Base-by-base conservation (phyloP, 1,284 basidiomycete species). In the Mixia osmundae region DNA sequence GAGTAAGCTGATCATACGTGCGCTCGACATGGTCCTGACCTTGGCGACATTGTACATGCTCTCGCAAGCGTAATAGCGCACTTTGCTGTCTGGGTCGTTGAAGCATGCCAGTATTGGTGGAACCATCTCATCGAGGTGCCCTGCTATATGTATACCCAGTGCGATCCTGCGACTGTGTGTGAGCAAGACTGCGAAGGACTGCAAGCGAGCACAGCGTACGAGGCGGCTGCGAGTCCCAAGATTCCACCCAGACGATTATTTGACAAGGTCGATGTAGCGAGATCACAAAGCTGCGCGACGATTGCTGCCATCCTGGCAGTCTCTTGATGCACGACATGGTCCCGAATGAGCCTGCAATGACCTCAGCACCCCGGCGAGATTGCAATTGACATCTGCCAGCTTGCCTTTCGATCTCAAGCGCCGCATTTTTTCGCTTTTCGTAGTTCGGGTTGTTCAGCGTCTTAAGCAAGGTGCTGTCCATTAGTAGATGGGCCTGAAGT, bases 31-130 rank as follows among this genome's bases (percentile, higher is more conserved):
- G n/a, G 10, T 25, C 35, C 42, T 18, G 4, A 50, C 44, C 33
- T 45, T 45, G 11, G 56, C 54, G 49, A 99, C 91, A 60, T 99
- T 99, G 63, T 99, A 97, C 50, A 97, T 64, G 54, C 82, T 87
- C 56, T 97, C 89, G 41, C 85, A 89, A 5, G 89, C 89, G 62
- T 87, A 91, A 58, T 91, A 91, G 33, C 89, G 69, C 44, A 97
- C 82, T 53, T 85, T 71, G 57, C 80, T 83, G 62, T 97, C 91
- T 3, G 76, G 68, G 56, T 97, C 91, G 44, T 73, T 70, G 57
- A 97, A 95, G 59, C 89, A 95, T 27, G 70, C 69, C n/a, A 97
- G 65, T 21, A 97, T 68, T 2, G 82, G 77, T 24, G 75, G 72
- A 23, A 94, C 71, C 52, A 97, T 91, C 47, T 76, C 76, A 41